Conservation (phyloP, 2,329 filamentous ascomycete species). For the Penicillium sp. region DNA sequence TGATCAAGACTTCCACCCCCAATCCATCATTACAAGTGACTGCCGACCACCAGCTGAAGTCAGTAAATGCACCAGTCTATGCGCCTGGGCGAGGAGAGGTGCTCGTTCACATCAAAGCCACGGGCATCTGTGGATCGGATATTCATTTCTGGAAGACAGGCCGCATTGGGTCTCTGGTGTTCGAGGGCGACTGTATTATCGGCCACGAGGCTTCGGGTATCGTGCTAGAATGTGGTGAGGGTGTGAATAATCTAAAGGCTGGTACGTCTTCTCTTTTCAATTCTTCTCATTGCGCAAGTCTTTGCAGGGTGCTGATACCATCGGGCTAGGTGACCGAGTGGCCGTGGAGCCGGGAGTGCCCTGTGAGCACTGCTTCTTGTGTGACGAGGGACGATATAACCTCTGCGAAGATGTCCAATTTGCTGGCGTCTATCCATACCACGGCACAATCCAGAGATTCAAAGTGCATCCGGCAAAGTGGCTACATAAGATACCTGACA, state of each 20-base stretch:
- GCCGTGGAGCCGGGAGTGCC: constrained; percentile 66
- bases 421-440: constrained; percentile 60
- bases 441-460: constrained; percentile 61
- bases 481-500: constrained; percentile 57
- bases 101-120: constrained; percentile 60
- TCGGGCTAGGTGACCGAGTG: constrained; percentile 56
- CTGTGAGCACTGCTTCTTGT: constrained; percentile 60
- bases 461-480: constrained; percentile 62
- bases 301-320: background rate
- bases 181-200: constrained; percentile 63
- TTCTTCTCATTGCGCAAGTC: background rate
- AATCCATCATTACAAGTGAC: constrained; percentile 61
- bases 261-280: constrained; percentile 25
- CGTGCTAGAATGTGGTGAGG: constrained; percentile 57
- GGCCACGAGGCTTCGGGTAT: constrained; percentile 64
- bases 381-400: constrained; percentile 60
- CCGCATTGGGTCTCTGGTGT: constrained; percentile 60
- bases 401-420: constrained; percentile 63
- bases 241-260: constrained; percentile 52
- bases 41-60: constrained; percentile 58
- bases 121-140: constrained; percentile 67
- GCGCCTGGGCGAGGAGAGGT: constrained; percentile 56
- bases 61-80: constrained; percentile 57
- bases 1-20: constrained; percentile 17
- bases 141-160: constrained; percentile 68